Conservation (phyloP, 164 flowering plant genomes). For the Echeveria elegans region DNA sequence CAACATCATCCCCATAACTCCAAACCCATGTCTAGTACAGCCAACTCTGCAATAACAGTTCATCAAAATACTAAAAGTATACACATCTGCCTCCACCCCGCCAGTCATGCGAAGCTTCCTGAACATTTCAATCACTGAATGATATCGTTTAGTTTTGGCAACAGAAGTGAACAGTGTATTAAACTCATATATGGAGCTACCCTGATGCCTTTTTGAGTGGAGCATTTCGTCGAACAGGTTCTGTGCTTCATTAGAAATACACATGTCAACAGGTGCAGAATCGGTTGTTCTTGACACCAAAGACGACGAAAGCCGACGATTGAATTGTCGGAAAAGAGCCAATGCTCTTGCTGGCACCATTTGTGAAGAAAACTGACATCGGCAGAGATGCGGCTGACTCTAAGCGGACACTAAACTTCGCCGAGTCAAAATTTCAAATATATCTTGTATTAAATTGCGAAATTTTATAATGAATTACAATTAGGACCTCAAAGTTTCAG, state of each 20-base stretch:
- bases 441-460: background rate
- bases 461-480: background rate
- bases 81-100: background rate
- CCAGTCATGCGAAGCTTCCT: background rate
- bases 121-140: background rate
- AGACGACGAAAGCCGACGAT: background rate
- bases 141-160: background rate
- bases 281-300: background rate
- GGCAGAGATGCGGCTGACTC: background rate
- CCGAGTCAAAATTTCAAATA: conserved; percentile 26
- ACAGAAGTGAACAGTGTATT: background rate
- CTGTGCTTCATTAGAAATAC: background rate
- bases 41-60: background rate
- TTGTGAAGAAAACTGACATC: background rate
- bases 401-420: background rate
- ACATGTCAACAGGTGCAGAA: background rate
- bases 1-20: conserved; percentile 2
- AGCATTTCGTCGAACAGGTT: conserved; percentile 6
- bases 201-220: background rate
- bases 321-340: background rate
- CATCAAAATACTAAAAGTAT: conserved; percentile 4
- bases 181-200: background rate
- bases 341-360: background rate
- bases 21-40: background rate
- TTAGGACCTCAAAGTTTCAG: background rate